Evolutionary conservation across 2,329 filamentous ascomycete genomes (phyloP).

Genomic region (Ciborinia camelliae): DNA sequence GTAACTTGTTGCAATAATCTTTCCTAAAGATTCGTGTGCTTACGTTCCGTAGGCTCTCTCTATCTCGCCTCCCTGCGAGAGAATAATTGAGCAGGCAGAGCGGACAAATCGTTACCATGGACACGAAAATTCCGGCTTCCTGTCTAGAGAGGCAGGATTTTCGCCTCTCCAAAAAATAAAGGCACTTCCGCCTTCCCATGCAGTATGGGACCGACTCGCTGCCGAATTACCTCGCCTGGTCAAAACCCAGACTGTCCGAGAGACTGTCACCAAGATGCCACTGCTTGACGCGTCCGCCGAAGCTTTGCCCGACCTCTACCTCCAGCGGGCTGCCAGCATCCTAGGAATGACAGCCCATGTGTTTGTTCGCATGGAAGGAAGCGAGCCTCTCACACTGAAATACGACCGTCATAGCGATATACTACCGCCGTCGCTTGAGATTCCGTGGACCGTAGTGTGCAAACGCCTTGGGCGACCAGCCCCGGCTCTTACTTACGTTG

Average conservation of each 20-base stretch:
- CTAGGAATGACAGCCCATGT: constrained; percentile 9
- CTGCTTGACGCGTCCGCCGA: constrained; percentile 2
- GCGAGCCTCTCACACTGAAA: constrained; percentile 8
- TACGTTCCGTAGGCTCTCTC: neutral
- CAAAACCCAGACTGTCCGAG: constrained; percentile 5
- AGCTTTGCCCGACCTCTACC: neutral
- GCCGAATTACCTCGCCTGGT: neutral
- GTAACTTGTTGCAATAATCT: neutral
- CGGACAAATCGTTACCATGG: neutral
- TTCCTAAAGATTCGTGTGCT: neutral
- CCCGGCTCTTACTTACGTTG: neutral
- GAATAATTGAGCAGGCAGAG: constrained; percentile 10
- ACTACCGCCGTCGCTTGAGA: constrained; percentile 5
- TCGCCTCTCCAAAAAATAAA: neutral
- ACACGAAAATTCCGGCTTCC: neutral
- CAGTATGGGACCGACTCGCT: neutral
- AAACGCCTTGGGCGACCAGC: constrained; percentile 1
- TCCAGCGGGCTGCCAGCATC: constrained; percentile 3
- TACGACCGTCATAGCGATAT: constrained; percentile 6
- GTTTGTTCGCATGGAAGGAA: constrained; percentile 5
- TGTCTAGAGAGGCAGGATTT: neutral
- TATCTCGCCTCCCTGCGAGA: constrained; percentile 9
- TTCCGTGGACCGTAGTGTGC: neutral
- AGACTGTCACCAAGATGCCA: constrained; percentile 3
- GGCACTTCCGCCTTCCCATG: constrained; percentile 3